phyloP scores from a whole-genome alignment of 306 rosid genomes.

The Fragaria nilgerrensis region DNA sequence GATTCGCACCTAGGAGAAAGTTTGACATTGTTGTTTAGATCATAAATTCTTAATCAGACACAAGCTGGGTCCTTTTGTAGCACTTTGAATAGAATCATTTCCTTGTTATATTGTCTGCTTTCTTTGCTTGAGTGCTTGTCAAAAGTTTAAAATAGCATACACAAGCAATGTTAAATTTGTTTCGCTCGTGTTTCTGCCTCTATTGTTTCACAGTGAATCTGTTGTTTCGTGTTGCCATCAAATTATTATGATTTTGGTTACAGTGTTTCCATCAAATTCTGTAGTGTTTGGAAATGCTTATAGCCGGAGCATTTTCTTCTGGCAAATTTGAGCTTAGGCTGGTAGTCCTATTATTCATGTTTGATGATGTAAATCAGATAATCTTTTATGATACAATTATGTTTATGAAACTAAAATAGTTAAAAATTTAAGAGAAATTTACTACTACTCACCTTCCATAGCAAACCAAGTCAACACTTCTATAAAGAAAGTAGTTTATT shows the following conservation, averaged over 20 bases:
- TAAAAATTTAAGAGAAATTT: background rate
- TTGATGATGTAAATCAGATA: background rate
- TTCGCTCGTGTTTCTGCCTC: background rate
- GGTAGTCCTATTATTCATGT: background rate
- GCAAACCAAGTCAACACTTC: background rate
- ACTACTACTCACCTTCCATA: background rate
- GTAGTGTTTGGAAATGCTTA: background rate
- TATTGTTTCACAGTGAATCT: background rate
- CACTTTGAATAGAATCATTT: constrained; percentile 21
- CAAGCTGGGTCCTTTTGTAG: constrained; percentile 24
- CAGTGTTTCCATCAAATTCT: background rate
- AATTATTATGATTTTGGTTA: too few species aligned
- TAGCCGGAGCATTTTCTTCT: background rate
- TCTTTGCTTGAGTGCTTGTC: background rate
- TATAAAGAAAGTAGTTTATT: too few species aligned
- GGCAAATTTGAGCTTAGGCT: background rate
- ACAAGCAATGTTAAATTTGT: background rate
- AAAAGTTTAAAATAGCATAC: background rate
- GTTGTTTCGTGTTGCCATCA: background rate
- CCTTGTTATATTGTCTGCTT: constrained; percentile 5
- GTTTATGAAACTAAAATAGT: background rate
- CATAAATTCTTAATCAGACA: constrained; percentile 8
- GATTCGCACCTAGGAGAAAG: background rate
- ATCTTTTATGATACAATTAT: background rate
- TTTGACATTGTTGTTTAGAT: constrained; percentile 9